Evolutionary conservation across 2,329 filamentous ascomycete species (phyloP).

Genomic region (Shiraia bambusicola): DNA sequence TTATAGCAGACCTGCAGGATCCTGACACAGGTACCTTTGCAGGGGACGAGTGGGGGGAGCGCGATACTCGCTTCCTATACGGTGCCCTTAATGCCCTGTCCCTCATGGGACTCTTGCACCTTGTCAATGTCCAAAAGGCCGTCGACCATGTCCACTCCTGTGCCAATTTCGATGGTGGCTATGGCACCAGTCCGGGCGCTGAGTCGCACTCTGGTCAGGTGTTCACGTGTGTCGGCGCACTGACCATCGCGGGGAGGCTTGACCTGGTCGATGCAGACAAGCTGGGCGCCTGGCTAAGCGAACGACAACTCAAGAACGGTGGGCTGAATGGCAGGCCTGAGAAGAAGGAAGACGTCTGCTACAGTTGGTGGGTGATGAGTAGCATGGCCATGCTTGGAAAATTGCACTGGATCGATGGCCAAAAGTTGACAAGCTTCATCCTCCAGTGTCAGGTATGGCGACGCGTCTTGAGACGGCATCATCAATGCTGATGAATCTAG

Average conservation of each 20-base stretch:
- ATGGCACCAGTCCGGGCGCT: constrained; percentile 83
- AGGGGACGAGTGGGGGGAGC: constrained; percentile 95
- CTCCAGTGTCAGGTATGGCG: constrained; percentile 70
- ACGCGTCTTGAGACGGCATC: not conserved
- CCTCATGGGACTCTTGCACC: constrained; percentile 69
- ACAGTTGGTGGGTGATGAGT: constrained; percentile 97
- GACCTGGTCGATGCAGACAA: constrained; percentile 82
- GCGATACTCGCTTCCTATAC: constrained; percentile 92
- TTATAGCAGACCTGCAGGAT: constrained; percentile 81
- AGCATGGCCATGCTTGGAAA: constrained; percentile 86
- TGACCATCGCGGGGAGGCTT: constrained; percentile 78
- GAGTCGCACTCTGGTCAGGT: constrained; percentile 96
- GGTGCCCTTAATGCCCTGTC: constrained; percentile 87
- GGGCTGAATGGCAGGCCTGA: constrained; percentile 93
- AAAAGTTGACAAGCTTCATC: constrained; percentile 79
- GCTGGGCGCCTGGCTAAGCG: constrained; percentile 86
- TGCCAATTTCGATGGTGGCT: constrained; percentile 92
- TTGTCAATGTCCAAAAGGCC: constrained; percentile 78
- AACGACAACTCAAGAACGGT: constrained; percentile 82
- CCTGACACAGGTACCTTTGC: constrained; percentile 80
- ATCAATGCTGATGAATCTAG: constrained; percentile 34
- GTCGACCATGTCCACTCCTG: constrained; percentile 78
- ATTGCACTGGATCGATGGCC: constrained; percentile 88
- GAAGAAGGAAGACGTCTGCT: constrained; percentile 95
- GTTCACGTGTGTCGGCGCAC: constrained; percentile 86